phyloP scores from a whole-genome alignment of 805 yeast species.

The Candida qinlingensis region DNA sequence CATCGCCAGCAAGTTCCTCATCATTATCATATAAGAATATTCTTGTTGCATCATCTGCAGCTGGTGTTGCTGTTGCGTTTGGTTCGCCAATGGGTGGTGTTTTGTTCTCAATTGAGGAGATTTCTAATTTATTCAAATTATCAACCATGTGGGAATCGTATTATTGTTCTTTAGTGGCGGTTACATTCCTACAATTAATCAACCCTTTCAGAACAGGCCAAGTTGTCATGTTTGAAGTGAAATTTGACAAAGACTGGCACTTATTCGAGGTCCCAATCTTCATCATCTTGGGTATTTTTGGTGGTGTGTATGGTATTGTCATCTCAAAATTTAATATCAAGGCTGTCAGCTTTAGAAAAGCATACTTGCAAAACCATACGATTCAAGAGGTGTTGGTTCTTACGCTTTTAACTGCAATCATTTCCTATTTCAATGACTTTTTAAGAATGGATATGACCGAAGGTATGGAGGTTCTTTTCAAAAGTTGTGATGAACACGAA shows the following conservation, averaged over 20 bases:
- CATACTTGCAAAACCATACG: slow-evolving; percentile 49
- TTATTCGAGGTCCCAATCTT: slow-evolving; percentile 79
- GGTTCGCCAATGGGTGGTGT: slow-evolving; percentile 98
- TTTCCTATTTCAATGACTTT: slow-evolving; percentile 82
- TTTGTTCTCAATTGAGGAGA: slow-evolving; percentile 86
- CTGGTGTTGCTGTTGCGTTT: slow-evolving; percentile 98
- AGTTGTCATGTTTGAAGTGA: slow-evolving; percentile 87
- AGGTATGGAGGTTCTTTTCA: slow-evolving; percentile 84
- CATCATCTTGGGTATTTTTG: slow-evolving; percentile 77
- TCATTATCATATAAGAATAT: slow-evolving; percentile 20
- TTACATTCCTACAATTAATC: slow-evolving; percentile 68
- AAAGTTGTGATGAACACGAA: slow-evolving; percentile 57
- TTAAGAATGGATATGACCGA: slow-evolving; percentile 90
- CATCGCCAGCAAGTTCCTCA: slow-evolving; percentile 1
- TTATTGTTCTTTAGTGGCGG: slow-evolving; percentile 86
- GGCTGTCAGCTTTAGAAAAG: slow-evolving; percentile 73
- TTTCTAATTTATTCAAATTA: slow-evolving; percentile 66
- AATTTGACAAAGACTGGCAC: slow-evolving; percentile 83
- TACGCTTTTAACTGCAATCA: slow-evolving; percentile 62
- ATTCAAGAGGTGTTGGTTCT: slow-evolving; percentile 67
- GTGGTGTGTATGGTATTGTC: slow-evolving; percentile 83
- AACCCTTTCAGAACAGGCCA: slow-evolving; percentile 96
- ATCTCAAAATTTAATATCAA: slow-evolving; percentile 71
- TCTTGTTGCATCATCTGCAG: slow-evolving; percentile 88
- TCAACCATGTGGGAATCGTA: slow-evolving; percentile 87